These are phyloP conservation scores for Mrakiaceae sp. DNA, from an alignment of 1,284 basidiomycete genomes.

Conservation along the genomic window DNA sequence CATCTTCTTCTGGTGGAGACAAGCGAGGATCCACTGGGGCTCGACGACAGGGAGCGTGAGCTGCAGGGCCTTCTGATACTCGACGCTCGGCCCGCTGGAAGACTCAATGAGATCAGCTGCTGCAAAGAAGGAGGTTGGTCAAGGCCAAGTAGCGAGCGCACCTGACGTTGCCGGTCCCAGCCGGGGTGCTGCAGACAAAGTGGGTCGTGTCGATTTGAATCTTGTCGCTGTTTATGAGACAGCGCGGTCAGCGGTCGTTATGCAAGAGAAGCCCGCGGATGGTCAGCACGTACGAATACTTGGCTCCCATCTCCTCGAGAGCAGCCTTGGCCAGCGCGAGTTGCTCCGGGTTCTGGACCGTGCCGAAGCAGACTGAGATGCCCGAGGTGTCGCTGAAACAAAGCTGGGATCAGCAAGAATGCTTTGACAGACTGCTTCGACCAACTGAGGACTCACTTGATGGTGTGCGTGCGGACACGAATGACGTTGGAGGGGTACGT, in stretches of 20 bases:
- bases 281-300: constrained; percentile 39
- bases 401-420: neutral
- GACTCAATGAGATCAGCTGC: neutral
- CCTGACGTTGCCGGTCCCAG: constrained; percentile 25
- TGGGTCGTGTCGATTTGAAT: constrained; percentile 96
- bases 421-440: neutral
- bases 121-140: neutral
- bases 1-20: constrained; percentile 57
- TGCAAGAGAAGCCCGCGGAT: no score
- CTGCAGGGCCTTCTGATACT: constrained; percentile 81
- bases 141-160: constrained; percentile 39
- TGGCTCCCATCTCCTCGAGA: constrained; percentile 67
- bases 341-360: constrained; percentile 60
- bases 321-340: constrained; percentile 67
- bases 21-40: constrained; percentile 80
- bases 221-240: constrained; percentile 47
- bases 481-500: constrained; percentile 73
- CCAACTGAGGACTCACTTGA: constrained; percentile 37
- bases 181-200: constrained; percentile 84
- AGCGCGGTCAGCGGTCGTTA: no score
- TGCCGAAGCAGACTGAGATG: constrained; percentile 82
- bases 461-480: constrained; percentile 75
- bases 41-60: constrained; percentile 82
- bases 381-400: constrained; percentile 66
- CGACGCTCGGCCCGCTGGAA: constrained; percentile 50